Conservation (phyloP, 495 filamentous ascomycete species). For the Talaromyces trachyspermus region DNA sequence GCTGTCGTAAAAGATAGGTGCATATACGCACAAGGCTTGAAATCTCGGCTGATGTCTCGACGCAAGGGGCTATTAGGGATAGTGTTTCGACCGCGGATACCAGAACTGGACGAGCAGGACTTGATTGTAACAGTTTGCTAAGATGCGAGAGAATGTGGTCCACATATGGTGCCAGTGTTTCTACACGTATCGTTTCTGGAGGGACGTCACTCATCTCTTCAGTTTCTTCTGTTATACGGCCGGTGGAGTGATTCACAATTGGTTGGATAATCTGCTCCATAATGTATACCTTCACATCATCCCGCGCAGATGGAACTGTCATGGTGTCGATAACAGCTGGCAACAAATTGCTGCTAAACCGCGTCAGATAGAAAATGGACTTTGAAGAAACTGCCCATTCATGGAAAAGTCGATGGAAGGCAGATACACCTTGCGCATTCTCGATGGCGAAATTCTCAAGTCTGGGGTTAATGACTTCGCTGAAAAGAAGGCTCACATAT, state of each 20-base stretch:
- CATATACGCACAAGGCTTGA: slow-evolving; percentile 66
- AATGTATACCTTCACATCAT: slow-evolving; percentile 79
- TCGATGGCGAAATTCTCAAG: slow-evolving; percentile 76
- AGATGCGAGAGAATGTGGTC: slow-evolving; percentile 61
- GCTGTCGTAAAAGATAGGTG: slow-evolving; percentile 75
- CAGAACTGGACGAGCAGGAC: slow-evolving; percentile 64
- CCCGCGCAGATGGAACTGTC: slow-evolving; percentile 66
- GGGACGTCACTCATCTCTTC: slow-evolving; percentile 47
- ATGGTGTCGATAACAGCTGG: slow-evolving; percentile 65
- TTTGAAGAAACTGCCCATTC: slow-evolving; percentile 66
- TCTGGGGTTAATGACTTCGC: slow-evolving; percentile 66
- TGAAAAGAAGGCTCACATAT: slow-evolving; percentile 62
- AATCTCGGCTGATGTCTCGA: slow-evolving; percentile 61
- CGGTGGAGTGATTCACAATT: slow-evolving; percentile 50
- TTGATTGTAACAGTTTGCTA: slow-evolving; percentile 60
- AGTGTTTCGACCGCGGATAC: slow-evolving; percentile 71
- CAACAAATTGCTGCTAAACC: slow-evolving; percentile 56
- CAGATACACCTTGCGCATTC: slow-evolving; percentile 82
- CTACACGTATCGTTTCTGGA: slow-evolving; percentile 43
- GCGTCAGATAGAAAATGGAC: slow-evolving; percentile 59
- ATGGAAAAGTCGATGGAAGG: slow-evolving; percentile 67
- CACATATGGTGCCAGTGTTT: slow-evolving; percentile 62
- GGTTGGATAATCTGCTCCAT: slow-evolving; percentile 59
- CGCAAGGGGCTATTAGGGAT: slow-evolving; percentile 65
- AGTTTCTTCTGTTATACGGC: slow-evolving; percentile 34